Base-by-base conservation (phyloP, 768 basidiomycete genomes). In the Pulveroboletus ravenelii region DNA sequence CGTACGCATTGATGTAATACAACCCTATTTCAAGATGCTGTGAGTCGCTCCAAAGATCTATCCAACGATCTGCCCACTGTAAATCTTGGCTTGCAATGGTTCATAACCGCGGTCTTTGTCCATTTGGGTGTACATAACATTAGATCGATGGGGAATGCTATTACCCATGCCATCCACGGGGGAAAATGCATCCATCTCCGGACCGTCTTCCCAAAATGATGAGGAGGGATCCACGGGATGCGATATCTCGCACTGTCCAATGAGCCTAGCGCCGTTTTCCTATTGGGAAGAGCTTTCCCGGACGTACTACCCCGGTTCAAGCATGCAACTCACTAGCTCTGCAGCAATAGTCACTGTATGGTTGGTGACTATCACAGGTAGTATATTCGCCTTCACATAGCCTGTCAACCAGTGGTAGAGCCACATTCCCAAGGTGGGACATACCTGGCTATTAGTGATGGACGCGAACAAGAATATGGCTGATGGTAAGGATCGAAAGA, bases 301-400 rank as follows among this genome's bases (percentile, higher is more conserved):
- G 18, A 10, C 41, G 41, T 31, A 25, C 72, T 77, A 32, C 76
- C 71, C 27, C 84, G 81, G 54, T 89, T 81, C 53, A 80, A 79
- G 48, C 23, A 46, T 46, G 20, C 48, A 45, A 70, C 74, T 61
- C 27, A 82, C 88, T 61, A 95, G 76, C 68, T 94, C 87, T 20
- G 87, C 92, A 35, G 93, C 90, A 54, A 98, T 93, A 13, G 93
- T 96, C n/a, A 93, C 91, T 0, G 89, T 93, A 65, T 92, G 90
- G 67, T 92, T 94, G 12, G 94, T 98, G 36, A 94, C 82, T 55
- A 98, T 87, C 4, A 85, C 90, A 0, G 94, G 94, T 2, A 95
- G 72, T 50, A 98, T 94, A 53, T 85, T 80, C 10, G 89, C 85
- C 78, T 76, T 67, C 36, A 55, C 49, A 41, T 63, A 48, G 45